Evolutionary conservation across 192 early-diverging fungal species (phyloP), one percentile per base, ranked within the genome.

Genomic region (Mortierella hygrophila): DNA sequence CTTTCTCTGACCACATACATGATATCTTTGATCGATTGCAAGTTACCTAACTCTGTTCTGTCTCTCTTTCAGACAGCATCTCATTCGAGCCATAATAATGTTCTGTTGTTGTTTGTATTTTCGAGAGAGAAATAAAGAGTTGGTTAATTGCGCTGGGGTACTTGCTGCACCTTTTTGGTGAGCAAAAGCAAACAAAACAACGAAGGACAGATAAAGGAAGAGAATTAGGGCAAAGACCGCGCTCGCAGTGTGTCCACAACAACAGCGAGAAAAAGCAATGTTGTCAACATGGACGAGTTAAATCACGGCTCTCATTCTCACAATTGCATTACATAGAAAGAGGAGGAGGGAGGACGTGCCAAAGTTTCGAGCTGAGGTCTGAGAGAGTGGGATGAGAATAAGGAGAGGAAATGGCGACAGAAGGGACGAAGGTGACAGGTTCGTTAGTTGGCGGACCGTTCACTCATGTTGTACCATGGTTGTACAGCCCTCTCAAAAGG

Each of bases 221-320:
- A 26, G 5, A 60, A 60, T 9, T 18, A 60, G n/a, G 1, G 60
- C n/a, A 65, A 54, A 57, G 55, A n/a, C 60, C 9, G 13, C 55
- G 1, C 23, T 0, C 7, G 26, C 26, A 63, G 49, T 1, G 29
- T 23, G 11, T 26, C 26, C 26, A 32, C 10, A 65, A 65, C 29
- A 65, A 65, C 29, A 65, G 29, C 0, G 29, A 65, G 3, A 32
- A 10, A n/a, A 60, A 3, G 10, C 11, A 6, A 60, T 29, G 57
- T 29, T 60, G 60, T 32, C 29, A 65, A 65, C 11, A 65, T 2
- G n/a, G 60, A 65, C 60, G 29, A 65, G 60, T 65, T 11, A 65
- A 65, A 65, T 32, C 60, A 29, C 60, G 29, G 60, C 60, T 65
- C 60, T 65, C 29, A 65, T 65, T 65, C 60, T 32, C 60, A 65